A percentile compares a stretch with the other conserved stretches of the same genome.
Evolutionary conservation across 179 eudicot species (phyloP).

Genomic region (Spinacia oleracea): DNA sequence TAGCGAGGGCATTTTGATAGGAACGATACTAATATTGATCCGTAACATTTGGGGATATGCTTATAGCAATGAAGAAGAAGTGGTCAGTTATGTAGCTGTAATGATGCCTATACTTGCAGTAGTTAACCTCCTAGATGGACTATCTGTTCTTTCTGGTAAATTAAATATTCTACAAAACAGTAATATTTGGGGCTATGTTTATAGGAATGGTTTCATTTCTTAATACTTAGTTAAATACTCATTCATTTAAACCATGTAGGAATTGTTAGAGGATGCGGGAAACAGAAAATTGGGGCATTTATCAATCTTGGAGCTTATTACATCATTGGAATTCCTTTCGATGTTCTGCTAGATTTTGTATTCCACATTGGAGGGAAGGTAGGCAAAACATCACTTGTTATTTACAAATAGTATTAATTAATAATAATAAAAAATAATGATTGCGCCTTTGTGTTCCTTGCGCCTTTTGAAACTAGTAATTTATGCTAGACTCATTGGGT

Average conservation of each 20-base stretch:
- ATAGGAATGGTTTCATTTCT: background rate
- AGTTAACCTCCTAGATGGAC: constrained; percentile 68
- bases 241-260: constrained; percentile 38
- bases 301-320: constrained; percentile 67
- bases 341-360: constrained; percentile 56
- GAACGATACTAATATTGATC: constrained; percentile 45
- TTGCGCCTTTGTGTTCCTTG: too few species aligned
- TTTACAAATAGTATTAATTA: too few species aligned
- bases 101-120: constrained; percentile 78
- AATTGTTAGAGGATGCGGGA: constrained; percentile 60
- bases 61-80: constrained; percentile 70
- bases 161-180: background rate
- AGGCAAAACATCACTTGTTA: background rate
- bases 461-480: too few species aligned
- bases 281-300: constrained; percentile 62
- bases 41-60: constrained; percentile 71
- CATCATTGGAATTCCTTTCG: constrained; percentile 64
- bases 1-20: constrained; percentile 51
- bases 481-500: too few species aligned
- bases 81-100: constrained; percentile 58
- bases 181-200: too few species aligned
- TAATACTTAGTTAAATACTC: background rate
- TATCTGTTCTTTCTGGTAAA: constrained; percentile 81
- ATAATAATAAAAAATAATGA: too few species aligned
- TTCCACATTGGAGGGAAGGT: constrained; percentile 57